These are phyloP conservation scores for Blastobotrys muscicola DNA, from an alignment of 805 yeast species.

Conservation along the genomic window DNA sequence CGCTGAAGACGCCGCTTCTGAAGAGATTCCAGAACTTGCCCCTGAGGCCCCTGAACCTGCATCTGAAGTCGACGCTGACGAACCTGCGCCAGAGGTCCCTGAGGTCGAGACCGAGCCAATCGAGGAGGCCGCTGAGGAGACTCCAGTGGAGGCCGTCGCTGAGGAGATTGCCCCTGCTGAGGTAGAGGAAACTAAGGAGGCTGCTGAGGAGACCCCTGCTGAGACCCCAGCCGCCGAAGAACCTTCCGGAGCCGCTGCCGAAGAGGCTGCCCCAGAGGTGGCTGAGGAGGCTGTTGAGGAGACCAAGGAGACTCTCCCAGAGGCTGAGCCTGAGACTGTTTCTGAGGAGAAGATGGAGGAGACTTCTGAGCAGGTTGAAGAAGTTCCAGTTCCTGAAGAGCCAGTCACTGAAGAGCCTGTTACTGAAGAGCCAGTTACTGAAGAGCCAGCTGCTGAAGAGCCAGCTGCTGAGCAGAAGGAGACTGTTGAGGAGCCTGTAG, in stretches of 20 bases:
- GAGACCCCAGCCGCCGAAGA: not conserved
- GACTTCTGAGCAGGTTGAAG: not conserved
- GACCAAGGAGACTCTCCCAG: not conserved
- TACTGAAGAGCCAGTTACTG: not conserved
- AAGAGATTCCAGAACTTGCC: conserved; percentile 4
- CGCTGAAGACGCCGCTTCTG: conserved; percentile 5
- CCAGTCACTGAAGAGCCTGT: not conserved
- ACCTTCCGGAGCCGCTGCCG: not conserved
- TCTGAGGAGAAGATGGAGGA: not conserved
- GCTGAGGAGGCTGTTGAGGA: not conserved
- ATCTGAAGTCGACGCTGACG: not conserved
- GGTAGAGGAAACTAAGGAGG: not conserved
- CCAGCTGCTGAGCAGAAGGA: not conserved
- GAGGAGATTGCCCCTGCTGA: not conserved
- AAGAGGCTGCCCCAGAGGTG: not conserved
- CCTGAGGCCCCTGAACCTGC: conserved; percentile 1
- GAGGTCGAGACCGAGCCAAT: not conserved
- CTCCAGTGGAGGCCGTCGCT: not conserved
- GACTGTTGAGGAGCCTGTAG: not conserved
- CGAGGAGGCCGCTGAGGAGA: not conserved
- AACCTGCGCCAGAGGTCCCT: not conserved
- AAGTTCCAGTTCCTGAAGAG: not conserved
- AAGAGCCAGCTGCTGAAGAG: conserved; percentile 5
- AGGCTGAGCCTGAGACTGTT: too few relatives aligned
- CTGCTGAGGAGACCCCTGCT: not conserved